phyloP scores from a whole-genome alignment of 768 basidiomycete species.

The Chlorophyllum brunneum region DNA sequence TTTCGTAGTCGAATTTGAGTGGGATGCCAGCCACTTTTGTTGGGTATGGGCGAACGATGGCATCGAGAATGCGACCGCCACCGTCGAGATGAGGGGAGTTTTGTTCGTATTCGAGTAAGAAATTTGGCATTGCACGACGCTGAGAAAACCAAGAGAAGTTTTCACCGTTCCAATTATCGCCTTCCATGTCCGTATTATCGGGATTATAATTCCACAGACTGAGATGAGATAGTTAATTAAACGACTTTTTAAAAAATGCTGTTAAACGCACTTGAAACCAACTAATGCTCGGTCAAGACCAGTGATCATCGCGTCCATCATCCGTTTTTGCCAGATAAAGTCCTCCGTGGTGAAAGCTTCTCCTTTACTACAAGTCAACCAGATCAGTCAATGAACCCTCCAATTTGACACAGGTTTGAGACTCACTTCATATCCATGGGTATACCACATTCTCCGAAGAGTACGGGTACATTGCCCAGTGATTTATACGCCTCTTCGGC shows the following conservation, averaged over 20 bases:
- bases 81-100: slow-evolving; percentile 71
- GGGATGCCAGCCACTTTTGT: slow-evolving; percentile 89
- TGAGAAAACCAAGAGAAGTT: slow-evolving; percentile 94
- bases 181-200: slow-evolving; percentile 67
- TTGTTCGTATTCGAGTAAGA: slow-evolving; percentile 56
- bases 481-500: slow-evolving; percentile 63
- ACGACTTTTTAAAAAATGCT: not conserved
- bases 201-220: slow-evolving; percentile 98
- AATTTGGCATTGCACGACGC: slow-evolving; percentile 50
- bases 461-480: slow-evolving; percentile 77
- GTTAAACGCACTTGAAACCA: slow-evolving; percentile 74
- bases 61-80: slow-evolving; percentile 72
- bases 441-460: slow-evolving; percentile 91
- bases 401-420: not conserved
- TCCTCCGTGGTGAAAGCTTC: slow-evolving; percentile 70
- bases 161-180: slow-evolving; percentile 95
- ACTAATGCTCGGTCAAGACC: slow-evolving; percentile 74
- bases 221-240: not conserved
- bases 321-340: slow-evolving; percentile 79
- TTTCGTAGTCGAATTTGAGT: slow-evolving; percentile 67
- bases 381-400: not conserved
- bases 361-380: slow-evolving; percentile 42
- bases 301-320: slow-evolving; percentile 94
- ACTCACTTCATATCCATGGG: slow-evolving; percentile 95
- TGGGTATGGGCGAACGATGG: slow-evolving; percentile 87